Evolutionary conservation across 2,329 filamentous ascomycete genomes (phyloP), one percentile per base, ranked within the genome.

Genomic region (Sordariomycetes sp.): DNA sequence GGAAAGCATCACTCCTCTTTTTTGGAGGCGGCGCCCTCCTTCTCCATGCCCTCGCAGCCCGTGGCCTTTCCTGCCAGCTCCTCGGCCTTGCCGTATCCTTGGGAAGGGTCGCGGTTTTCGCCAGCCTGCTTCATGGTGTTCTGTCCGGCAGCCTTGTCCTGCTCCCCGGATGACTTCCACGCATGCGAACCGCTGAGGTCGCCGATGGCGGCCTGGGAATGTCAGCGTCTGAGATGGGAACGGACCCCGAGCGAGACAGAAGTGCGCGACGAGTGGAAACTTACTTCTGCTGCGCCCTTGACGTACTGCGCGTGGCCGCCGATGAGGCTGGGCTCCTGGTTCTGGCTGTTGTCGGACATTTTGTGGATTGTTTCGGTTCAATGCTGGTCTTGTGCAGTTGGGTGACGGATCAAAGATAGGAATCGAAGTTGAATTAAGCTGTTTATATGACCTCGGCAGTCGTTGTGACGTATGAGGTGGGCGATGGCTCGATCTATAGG

Each of bases 11-110:
- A n/a, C n/a, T n/a, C n/a, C n/a, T n/a, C n/a, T n/a, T n/a, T n/a
- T n/a, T n/a, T n/a, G n/a, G n/a, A n/a, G n/a, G n/a, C n/a, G 11
- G 58, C 63, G 0, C 77, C 78, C 53, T 82, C 77, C 35, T 68
- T 65, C 54, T 72, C 60, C 80, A 85, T 84, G 0, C 80, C 80
- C 53, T 80, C 74, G 43, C 80, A 85, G 0, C 80, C 79, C 0
- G 74, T 68, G 1, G 70, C 55, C 47, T 71, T 73, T 6, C 80
- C 80, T 0, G 75, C 72, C 31, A 77, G 49, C 60, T 83, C 72
- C 51, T 86, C 80, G 3, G 66, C 64, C 46, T 70, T 74, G 23
- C 80, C 80, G 35, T 69, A 75, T 0, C 79, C 79, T 28, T 70
- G 59, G 6, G 53, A 48, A 2, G 68, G 51, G 43, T 82, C 73